phyloP scores from a whole-genome alignment of 2,329 filamentous ascomycete genomes.

The Colletotrichum sidae region DNA sequence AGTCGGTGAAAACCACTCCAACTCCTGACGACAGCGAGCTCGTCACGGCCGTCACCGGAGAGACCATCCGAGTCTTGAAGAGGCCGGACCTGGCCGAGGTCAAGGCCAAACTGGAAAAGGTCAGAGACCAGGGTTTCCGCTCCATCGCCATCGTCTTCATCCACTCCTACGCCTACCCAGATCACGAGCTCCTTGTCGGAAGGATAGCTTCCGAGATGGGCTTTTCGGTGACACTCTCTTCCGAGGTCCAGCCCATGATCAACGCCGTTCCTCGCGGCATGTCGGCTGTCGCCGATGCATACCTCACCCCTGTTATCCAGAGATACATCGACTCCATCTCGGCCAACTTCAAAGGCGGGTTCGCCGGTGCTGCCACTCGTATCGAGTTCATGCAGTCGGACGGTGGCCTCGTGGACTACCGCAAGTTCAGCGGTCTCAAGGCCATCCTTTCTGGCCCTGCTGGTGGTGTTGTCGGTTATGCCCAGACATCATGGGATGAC shows the following conservation, averaged over 20 bases:
- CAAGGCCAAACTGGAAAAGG: slow-evolving; percentile 64
- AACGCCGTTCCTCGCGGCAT: slow-evolving; percentile 58
- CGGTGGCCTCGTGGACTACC: slow-evolving; percentile 63
- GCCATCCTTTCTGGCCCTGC: slow-evolving; percentile 80
- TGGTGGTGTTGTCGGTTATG: slow-evolving; percentile 83
- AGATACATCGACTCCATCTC: slow-evolving; percentile 50
- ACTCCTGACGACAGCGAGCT: slow-evolving; percentile 62
- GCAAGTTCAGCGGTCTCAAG: slow-evolving; percentile 74
- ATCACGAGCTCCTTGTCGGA: slow-evolving; percentile 60
- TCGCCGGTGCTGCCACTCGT: slow-evolving; percentile 53
- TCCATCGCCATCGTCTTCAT: slow-evolving; percentile 71
- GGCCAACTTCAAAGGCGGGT: slow-evolving; percentile 51
- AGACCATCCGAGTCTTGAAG: slow-evolving; percentile 75
- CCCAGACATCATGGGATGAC: slow-evolving; percentile 77
- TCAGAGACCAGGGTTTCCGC: slow-evolving; percentile 70
- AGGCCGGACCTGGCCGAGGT: slow-evolving; percentile 67
- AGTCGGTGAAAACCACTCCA: slow-evolving; percentile 58
- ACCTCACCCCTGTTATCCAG: slow-evolving; percentile 54
- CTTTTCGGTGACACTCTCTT: slow-evolving; percentile 54
- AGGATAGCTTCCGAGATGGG: slow-evolving; percentile 52
- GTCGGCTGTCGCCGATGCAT: slow-evolving; percentile 57
- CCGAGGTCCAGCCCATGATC: slow-evolving; percentile 54
- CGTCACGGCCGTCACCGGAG: slow-evolving; percentile 70
- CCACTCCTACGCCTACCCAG: slow-evolving; percentile 75
- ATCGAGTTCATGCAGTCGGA: slow-evolving; percentile 81